phyloP scores from a whole-genome alignment of 805 yeast genomes.

The Nakazawaea populi region DNA sequence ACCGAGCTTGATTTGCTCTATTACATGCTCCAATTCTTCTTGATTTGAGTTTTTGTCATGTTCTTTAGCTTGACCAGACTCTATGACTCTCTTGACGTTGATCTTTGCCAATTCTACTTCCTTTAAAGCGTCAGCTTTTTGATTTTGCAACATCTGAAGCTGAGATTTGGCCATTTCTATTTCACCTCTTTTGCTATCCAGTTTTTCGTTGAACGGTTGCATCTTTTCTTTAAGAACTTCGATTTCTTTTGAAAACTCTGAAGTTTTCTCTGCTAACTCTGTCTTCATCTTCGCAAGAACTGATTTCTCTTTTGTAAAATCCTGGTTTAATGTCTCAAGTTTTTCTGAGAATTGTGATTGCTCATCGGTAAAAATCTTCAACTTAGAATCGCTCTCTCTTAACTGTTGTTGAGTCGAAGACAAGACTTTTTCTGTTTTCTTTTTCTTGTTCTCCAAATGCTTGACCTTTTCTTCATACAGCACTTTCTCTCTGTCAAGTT shows the following conservation, averaged over 20 bases:
- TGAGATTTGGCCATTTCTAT: slow-evolving; percentile 61
- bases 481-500: slow-evolving; percentile 53
- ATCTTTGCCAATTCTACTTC: slow-evolving; percentile 40
- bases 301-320: slow-evolving; percentile 46
- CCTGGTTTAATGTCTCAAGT: slow-evolving; percentile 34
- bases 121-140: slow-evolving; percentile 33
- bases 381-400: slow-evolving; percentile 38
- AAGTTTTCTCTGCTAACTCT: slow-evolving; percentile 69
- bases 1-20: slow-evolving; percentile 53
- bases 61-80: slow-evolving; percentile 45
- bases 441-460: slow-evolving; percentile 51
- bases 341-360: slow-evolving; percentile 38
- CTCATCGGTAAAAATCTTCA: slow-evolving; percentile 39
- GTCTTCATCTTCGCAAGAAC: slow-evolving; percentile 58
- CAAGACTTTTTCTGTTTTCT: slow-evolving; percentile 52
- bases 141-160: slow-evolving; percentile 50
- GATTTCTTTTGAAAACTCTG: slow-evolving; percentile 58
- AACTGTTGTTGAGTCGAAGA: slow-evolving; percentile 40
- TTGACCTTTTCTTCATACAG: slow-evolving; percentile 73
- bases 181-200: slow-evolving; percentile 58
- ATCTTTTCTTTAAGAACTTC: slow-evolving; percentile 55
- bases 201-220: slow-evolving; percentile 77
- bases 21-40: slow-evolving; percentile 41
- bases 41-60: slow-evolving; percentile 37
- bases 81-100: slow-evolving; percentile 37